Evolutionary conservation across 73 alveolate species (phyloP), one percentile per base, ranked within the genome.

Genomic region (Paraurostyla sp.): DNA sequence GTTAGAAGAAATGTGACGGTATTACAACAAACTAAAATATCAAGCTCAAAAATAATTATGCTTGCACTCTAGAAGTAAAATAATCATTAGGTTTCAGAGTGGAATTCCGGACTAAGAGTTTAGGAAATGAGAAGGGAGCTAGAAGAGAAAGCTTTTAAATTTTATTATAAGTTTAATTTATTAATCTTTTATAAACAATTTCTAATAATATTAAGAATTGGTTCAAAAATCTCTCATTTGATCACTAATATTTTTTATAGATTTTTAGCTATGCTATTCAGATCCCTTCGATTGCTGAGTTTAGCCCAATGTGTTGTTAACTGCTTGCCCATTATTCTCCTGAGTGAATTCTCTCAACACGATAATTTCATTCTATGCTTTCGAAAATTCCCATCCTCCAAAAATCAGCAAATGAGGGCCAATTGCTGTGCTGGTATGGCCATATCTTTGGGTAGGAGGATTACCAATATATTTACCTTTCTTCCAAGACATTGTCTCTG

Each of bases 371-470:
- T 97, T 97, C 38, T 94, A 87, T n/a, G 99, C 98, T 86, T 97
- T 97, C 0, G 98, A 95, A 71, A 93, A 95, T 59, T 97, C 99
- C 99, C 99, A 97, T 49, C 99, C 99, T 22, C 99, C 99, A 85
- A 97, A 95, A 81, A 95, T 94, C 76, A 96, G 88, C 33, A 97
- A 80, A 87, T 95, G 98, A 22, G 98, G 99, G 30, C 99, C 98
- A 52, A 97, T 94, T 22, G 98, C 98, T 0, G 99, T 97, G 73
- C 97, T 90, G 20, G 97, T 90, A 65, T 97, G 99, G n/a, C 99
- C 99, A 82, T 95, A 97, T 80, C 99, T 87, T 56, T 90, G 69
- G 30, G 98, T 87, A 46, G 98, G 98, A 36, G 98, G 97, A 71
- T 91, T 91, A 62, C 98, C 98, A 6, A 94, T 92, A 71, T 92